A percentile compares a stretch with the other conserved stretches of the same genome.
Evolutionary conservation across 352 stramenopile species (phyloP).

Genomic region (Blastocystis hominis): DNA sequence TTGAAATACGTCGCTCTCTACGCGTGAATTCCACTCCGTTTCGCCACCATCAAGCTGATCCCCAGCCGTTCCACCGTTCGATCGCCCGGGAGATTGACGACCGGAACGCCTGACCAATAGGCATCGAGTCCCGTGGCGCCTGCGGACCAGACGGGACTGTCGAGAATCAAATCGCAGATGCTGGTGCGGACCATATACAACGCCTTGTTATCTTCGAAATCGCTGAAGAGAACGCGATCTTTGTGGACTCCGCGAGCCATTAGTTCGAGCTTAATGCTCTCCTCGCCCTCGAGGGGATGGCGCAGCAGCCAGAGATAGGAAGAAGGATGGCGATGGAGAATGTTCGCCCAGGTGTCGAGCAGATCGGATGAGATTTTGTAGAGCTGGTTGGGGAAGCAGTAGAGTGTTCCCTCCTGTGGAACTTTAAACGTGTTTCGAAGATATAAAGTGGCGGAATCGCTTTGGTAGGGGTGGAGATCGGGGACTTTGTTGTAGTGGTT

Average conservation of each 20-base stretch:
- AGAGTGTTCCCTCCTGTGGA: background rate
- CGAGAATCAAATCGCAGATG: constrained; percentile 37
- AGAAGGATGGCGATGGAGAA: background rate
- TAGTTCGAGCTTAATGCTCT: constrained; percentile 14
- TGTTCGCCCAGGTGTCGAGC: constrained; percentile 4
- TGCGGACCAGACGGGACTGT: constrained; percentile 19
- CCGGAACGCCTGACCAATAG: constrained; percentile 35
- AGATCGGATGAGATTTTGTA: constrained; percentile 28
- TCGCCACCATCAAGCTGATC: constrained; percentile 12
- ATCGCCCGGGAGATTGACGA: constrained; percentile 17
- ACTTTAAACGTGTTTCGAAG: constrained; percentile 22
- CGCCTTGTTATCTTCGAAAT: constrained; percentile 41
- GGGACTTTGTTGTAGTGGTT: constrained; percentile 23
- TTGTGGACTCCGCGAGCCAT: constrained; percentile 5
- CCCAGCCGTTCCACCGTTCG: constrained; percentile 41
- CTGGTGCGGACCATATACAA: constrained; percentile 39
- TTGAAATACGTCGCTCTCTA: constrained; percentile 53
- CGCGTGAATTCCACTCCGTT: background rate
- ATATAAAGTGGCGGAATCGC: background rate
- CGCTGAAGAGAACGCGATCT: constrained; percentile 33
- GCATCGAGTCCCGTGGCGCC: constrained; percentile 37
- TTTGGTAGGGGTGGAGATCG: constrained; percentile 29
- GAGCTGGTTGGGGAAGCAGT: constrained; percentile 46
- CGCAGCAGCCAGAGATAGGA: constrained; percentile 34
- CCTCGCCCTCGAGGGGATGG: constrained; percentile 27